These are phyloP conservation scores for Fusarium sp. DNA, from an alignment of 2,329 filamentous ascomycete genomes.

Conservation along the genomic window DNA sequence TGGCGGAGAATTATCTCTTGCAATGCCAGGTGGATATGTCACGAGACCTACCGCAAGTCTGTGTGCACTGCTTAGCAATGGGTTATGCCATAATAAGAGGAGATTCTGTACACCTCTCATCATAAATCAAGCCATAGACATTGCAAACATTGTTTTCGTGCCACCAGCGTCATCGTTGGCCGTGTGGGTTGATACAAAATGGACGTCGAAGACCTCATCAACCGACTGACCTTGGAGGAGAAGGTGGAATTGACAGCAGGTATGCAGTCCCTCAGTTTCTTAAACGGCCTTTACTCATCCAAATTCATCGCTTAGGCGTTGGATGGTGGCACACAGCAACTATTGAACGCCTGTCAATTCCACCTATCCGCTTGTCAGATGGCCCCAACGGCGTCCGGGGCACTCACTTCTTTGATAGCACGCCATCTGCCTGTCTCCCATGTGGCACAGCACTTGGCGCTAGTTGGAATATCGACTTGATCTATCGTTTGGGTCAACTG, in stretches of 20 bases:
- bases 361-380: conserved; percentile 30
- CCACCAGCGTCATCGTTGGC: no score
- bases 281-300: background rate
- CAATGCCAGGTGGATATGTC: no score
- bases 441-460: conserved; percentile 39
- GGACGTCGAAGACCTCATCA: conserved; percentile 32
- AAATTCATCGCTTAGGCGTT: conserved; percentile 12
- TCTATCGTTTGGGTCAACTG: conserved; percentile 27
- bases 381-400: conserved; percentile 43
- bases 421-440: conserved; percentile 40
- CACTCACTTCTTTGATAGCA: conserved; percentile 44
- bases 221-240: conserved; percentile 35
- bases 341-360: conserved; percentile 34
- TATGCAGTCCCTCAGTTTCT: background rate
- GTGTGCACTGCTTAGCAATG: no score
- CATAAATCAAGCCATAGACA: no score
- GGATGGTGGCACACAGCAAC: conserved; percentile 40
- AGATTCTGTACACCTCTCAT: no score
- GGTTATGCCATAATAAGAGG: no score
- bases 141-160: no score
- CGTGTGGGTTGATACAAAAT: conserved; percentile 1
- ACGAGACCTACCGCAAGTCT: no score
- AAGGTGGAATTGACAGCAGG: conserved; percentile 32
- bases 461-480: conserved; percentile 30
- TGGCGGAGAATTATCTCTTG: background rate